Evolutionary conservation across 148 eudicot genomes (phyloP).

Genomic region (Amaranthus cruentus): DNA sequence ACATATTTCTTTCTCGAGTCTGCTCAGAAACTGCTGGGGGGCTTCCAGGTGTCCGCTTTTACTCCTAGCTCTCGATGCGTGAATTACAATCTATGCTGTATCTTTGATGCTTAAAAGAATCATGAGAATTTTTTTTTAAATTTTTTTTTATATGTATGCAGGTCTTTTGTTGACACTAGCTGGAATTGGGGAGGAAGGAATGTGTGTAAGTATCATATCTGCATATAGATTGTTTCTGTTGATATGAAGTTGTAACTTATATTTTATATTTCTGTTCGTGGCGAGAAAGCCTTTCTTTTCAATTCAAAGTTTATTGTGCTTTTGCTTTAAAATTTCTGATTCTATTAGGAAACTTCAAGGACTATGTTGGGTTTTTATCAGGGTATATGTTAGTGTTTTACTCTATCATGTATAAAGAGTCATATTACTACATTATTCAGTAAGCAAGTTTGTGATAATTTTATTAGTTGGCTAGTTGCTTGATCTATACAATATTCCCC

Average conservation of each 20-base stretch:
- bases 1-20: conserved; percentile 90
- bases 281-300: conserved; percentile 19
- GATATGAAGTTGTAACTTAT: not conserved
- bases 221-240: conserved; percentile 14
- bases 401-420: too few species aligned
- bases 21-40: conserved; percentile 98
- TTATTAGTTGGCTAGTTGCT: too few species aligned
- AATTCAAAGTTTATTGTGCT: too few species aligned
- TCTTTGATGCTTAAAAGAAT: conserved; percentile 3
- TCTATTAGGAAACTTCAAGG: too few species aligned
- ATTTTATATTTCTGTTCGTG: conserved; percentile 11
- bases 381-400: too few species aligned
- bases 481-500: too few species aligned
- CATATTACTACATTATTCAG: too few species aligned
- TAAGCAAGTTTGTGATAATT: too few species aligned
- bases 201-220: conserved; percentile 55
- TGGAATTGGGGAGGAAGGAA: conserved; percentile 84
- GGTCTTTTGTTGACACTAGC: conserved; percentile 91
- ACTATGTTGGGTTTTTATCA: too few species aligned
- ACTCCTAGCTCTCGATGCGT: conserved; percentile 3
- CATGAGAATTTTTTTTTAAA: conserved; percentile 14
- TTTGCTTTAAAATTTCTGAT: too few species aligned
- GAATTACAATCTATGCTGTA: not conserved
- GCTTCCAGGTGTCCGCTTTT: conserved; percentile 64
- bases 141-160: conserved; percentile 26